Evolutionary conservation across 192 early-diverging fungal genomes (phyloP).

Genomic region (Physocladia obscura): DNA sequence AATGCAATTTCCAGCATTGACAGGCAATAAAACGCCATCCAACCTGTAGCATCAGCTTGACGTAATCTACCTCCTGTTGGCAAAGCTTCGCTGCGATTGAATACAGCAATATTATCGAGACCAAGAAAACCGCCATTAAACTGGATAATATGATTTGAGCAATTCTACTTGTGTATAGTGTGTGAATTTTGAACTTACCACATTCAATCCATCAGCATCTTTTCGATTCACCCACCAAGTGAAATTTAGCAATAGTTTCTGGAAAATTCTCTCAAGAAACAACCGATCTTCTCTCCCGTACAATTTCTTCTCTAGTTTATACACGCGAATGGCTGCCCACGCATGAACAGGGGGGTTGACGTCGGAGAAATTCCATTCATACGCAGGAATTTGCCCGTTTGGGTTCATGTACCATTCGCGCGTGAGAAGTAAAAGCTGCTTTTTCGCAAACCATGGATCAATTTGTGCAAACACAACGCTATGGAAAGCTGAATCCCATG

Average conservation of each 20-base stretch:
- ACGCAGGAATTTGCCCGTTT: slow-evolving; percentile 38
- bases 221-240: slow-evolving; percentile 58
- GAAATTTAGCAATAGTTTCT: slow-evolving; percentile 40
- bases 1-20: slow-evolving; percentile 37
- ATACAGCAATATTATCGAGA: slow-evolving; percentile 58
- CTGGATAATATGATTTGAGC: slow-evolving; percentile 48
- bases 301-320: slow-evolving; percentile 25
- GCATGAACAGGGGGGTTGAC: slow-evolving; percentile 37
- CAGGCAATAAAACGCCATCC: slow-evolving; percentile 52
- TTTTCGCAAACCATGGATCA: slow-evolving; percentile 41
- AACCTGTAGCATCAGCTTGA: slow-evolving; percentile 54
- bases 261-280: slow-evolving; percentile 41
- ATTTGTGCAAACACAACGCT: slow-evolving; percentile 21
- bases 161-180: slow-evolving; percentile 50
- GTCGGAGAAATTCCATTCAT: slow-evolving; percentile 40
- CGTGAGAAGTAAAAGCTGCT: slow-evolving; percentile 32
- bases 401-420: slow-evolving; percentile 40
- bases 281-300: slow-evolving; percentile 16
- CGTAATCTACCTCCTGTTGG: slow-evolving; percentile 45
- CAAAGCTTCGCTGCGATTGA: slow-evolving; percentile 52
- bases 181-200: too few relatives aligned
- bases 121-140: slow-evolving; percentile 58
- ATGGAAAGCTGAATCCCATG: slow-evolving; percentile 43
- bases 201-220: slow-evolving; percentile 50
- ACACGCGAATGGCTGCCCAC: slow-evolving; percentile 32